These are phyloP conservation scores for Asterochloris erici DNA, from an alignment of 139 green algal genomes.

Conservation along the genomic window DNA sequence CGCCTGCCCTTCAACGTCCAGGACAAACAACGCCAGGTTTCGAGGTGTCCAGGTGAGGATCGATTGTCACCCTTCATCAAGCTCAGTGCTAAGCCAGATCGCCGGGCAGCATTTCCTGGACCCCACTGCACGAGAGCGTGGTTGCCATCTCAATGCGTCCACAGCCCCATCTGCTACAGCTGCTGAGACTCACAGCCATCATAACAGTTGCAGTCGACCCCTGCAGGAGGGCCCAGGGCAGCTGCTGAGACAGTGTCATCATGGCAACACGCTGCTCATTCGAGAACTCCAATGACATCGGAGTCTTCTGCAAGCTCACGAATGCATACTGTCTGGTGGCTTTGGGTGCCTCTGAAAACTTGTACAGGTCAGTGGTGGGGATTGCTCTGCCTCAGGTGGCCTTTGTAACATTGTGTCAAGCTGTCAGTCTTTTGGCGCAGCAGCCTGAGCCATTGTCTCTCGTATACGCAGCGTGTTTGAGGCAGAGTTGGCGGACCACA, in stretches of 20 bases:
- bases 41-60: too few species aligned
- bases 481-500: slow-evolving; percentile 92
- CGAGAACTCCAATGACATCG: slow-evolving; percentile 96
- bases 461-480: slow-evolving; percentile 86
- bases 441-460: neutral
- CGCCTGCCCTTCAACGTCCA: too few species aligned
- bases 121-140: too few species aligned
- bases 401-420: neutral
- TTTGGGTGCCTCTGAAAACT: slow-evolving; percentile 92
- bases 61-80: too few species aligned
- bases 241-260: neutral
- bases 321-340: slow-evolving; percentile 94
- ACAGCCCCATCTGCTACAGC: too few species aligned
- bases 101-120: too few species aligned
- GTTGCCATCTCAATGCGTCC: too few species aligned
- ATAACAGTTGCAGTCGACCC: neutral
- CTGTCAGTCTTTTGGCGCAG: neutral
- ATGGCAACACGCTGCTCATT: slow-evolving; percentile 49
- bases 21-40: too few species aligned
- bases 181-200: too few species aligned
- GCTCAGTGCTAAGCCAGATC: too few species aligned
- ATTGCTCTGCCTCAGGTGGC: neutral
- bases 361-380: slow-evolving; percentile 73
- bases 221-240: too few species aligned
- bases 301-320: slow-evolving; percentile 95